Conservation (phyloP, 257 asterid species). For the Solanum dulcamara region DNA sequence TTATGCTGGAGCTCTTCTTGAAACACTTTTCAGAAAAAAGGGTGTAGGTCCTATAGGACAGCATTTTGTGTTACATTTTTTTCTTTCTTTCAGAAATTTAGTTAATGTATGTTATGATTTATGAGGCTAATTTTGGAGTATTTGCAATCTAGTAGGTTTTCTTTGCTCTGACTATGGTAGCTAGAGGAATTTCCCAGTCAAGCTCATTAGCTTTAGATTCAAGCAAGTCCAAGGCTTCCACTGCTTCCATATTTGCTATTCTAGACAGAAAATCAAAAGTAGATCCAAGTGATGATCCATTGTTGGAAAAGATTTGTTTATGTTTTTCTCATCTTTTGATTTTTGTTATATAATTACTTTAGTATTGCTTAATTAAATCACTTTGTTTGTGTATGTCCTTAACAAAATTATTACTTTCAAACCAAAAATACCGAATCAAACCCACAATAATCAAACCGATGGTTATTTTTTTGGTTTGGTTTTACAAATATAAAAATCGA, state of each 20-base stretch:
- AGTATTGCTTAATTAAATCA: too few species aligned
- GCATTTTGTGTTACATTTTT: slow-evolving; percentile 21
- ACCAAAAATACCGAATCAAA: too few species aligned
- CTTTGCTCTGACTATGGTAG: slow-evolving; percentile 75
- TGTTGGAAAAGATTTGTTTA: too few species aligned
- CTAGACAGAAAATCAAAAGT: slow-evolving; percentile 60
- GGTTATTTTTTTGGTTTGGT: too few species aligned
- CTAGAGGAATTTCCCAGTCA: slow-evolving; percentile 75
- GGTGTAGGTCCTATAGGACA: too few species aligned
- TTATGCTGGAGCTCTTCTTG: slow-evolving; percentile 82
- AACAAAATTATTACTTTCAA: too few species aligned
- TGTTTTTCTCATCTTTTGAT: too few species aligned
- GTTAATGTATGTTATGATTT: neutral
- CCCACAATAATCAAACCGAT: too few species aligned
- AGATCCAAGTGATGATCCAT: slow-evolving; percentile 72
- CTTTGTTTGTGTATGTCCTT: too few species aligned
- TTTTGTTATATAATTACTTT: too few species aligned
- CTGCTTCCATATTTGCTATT: slow-evolving; percentile 65
- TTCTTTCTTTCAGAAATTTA: neutral
- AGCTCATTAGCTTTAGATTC: slow-evolving; percentile 87
- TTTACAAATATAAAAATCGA: too few species aligned
- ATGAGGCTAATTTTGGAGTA: neutral
- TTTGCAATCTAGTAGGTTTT: slow-evolving; percentile 46
- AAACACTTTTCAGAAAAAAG: slow-evolving; percentile 50
- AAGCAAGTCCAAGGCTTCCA: slow-evolving; percentile 67